A percentile compares a stretch with the other conserved stretches of the same genome.
phyloP scores from a whole-genome alignment of 805 yeast genomes.

The Yamadazyma paraphyllophila region DNA sequence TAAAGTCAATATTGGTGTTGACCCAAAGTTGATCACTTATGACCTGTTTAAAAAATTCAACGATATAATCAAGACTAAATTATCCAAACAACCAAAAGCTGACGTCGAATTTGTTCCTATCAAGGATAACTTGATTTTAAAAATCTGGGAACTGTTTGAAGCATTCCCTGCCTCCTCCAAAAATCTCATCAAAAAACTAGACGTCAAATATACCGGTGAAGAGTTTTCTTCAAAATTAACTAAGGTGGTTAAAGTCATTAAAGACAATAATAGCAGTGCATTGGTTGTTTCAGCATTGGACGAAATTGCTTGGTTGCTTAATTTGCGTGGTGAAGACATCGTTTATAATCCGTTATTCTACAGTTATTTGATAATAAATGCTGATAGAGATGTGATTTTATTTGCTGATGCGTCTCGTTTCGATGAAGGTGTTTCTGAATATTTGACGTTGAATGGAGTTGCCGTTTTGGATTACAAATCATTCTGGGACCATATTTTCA shows the following conservation, averaged over 20 bases:
- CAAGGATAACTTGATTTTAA: conserved; percentile 67
- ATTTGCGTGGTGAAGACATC: conserved; percentile 52
- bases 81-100: conserved; percentile 23
- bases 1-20: conserved; percentile 41
- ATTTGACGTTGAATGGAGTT: conserved; percentile 25
- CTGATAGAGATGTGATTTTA: conserved; percentile 30
- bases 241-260: conserved; percentile 33
- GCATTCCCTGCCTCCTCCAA: conserved; percentile 54
- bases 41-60: conserved; percentile 31
- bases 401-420: conserved; percentile 46
- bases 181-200: conserved; percentile 49
- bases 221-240: conserved; percentile 54
- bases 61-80: conserved; percentile 26
- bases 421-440: conserved; percentile 24
- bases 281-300: conserved; percentile 48
- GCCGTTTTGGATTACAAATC: conserved; percentile 41
- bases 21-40: conserved; percentile 48
- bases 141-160: conserved; percentile 70
- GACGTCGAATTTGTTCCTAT: conserved; percentile 44
- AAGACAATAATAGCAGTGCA: conserved; percentile 29
- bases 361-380: conserved; percentile 35
- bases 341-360: conserved; percentile 55
- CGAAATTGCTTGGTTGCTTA: conserved; percentile 55
- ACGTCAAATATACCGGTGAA: conserved; percentile 63
- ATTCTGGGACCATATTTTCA: conserved; percentile 44